Evolutionary conservation across 331 rosid species (phyloP), one percentile per base, ranked within the genome.

Genomic region (Arachis monticola): DNA sequence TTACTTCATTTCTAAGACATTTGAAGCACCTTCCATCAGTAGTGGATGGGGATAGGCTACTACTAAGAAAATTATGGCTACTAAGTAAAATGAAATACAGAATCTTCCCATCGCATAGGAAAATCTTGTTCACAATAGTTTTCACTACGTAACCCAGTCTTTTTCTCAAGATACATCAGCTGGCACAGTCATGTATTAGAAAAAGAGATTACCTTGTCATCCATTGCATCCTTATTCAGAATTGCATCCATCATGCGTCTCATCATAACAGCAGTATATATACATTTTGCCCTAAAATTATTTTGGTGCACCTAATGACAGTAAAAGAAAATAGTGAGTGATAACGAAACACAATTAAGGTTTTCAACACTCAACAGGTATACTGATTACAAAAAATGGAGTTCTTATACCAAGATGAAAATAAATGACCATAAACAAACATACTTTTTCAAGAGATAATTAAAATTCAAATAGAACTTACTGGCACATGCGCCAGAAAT

Each of bases 191-290:
- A 32, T 22, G 57, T 69, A 60, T 53, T 11, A 61, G 35, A 58
- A 56, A 71, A 65, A 73, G 58, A n/a, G n/a, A 70, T 60, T 79
- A 93, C 98, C 98, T 93, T 93, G 85, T 93, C 98, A 83, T 93
- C 98, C 94, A 93, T 86, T 8, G 96, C 81, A 86, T 93, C 97
- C 81, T 91, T 87, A 67, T 91, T 93, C 77, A 93, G 82, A 82
- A 84, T 80, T 63, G 98, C 96, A 84, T 93, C 98, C 97, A 93
- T 75, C 83, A 93, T 89, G 76, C 96, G 93, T 69, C 92, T 86
- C 67, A 91, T 73, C 98, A 93, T 91, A 17, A 93, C 96, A 45
- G 95, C 98, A 64, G 84, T 92, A 83, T 89, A 93, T 77, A 93
- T 83, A 78, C 98, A 93, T 85, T 91, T 93, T 52, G 92, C 84